Conservation (phyloP, 345 rosid genomes). For the Gossypium bickii region DNA sequence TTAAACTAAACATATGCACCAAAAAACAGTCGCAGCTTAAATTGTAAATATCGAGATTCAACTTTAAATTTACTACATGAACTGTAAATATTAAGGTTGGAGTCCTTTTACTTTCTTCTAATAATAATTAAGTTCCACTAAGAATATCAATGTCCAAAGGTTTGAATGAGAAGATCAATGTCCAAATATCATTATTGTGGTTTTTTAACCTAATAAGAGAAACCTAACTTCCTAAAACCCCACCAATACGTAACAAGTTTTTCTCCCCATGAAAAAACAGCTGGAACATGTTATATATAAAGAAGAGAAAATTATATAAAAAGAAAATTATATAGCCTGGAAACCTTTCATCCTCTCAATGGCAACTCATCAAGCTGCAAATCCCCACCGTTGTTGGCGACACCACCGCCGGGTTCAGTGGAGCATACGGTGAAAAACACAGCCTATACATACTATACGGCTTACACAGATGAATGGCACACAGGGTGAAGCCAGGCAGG, state of each 20-base stretch:
- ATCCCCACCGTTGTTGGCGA: not conserved
- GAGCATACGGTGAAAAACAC: not conserved
- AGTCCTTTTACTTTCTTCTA: not conserved
- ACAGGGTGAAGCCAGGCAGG: constrained; percentile 24
- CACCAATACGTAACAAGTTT: not conserved
- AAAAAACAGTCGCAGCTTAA: too few species aligned
- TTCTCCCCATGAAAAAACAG: not conserved
- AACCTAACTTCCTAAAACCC: constrained; percentile 6
- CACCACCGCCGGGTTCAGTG: not conserved
- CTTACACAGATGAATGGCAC: constrained; percentile 14
- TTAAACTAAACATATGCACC: too few species aligned
- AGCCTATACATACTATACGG: not conserved
- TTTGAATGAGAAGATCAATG: not conserved
- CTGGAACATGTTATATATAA: not conserved
- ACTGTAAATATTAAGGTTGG: not conserved
- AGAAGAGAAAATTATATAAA: not conserved
- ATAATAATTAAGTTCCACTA: not conserved
- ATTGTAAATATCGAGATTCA: too few species aligned
- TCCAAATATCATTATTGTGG: constrained; percentile 1
- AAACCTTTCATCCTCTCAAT: constrained; percentile 6
- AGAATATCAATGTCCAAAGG: not conserved
- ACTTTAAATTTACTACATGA: not conserved
- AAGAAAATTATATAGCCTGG: not conserved
- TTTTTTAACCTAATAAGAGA: not conserved
- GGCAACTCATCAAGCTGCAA: not conserved